Evolutionary conservation across 306 rosid species (phyloP), one percentile per base, ranked within the genome.

Genomic region (Prunus salicina): DNA sequence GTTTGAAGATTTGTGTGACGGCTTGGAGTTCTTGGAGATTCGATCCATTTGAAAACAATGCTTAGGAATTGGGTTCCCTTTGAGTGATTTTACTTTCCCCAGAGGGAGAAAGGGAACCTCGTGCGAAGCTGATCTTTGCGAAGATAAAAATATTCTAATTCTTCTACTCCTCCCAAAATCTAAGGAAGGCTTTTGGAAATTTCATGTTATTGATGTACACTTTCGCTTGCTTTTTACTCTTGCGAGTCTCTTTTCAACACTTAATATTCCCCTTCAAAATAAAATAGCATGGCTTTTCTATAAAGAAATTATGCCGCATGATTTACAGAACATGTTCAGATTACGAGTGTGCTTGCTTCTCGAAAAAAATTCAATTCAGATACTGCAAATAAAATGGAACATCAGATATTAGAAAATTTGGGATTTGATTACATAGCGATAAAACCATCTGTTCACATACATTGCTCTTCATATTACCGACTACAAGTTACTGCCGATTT

Each of bases 61-160:
- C 30, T 81, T 2, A 57, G 81, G 90, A 87, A 82, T 77, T 82
- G 62, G 88, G 88, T 82, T 81, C 82, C 38, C 66, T 30, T 71
- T 19, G 41, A 12, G 77, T 53, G 71, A 55, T 46, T 47, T 43
- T 61, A 79, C 67, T 30, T 79, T 51, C 28, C 81, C 68, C 14
- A 76, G 57, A 78, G 79, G 66, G 50, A 79, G 13, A 71, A 66
- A 3, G 50, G 41, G 25, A 76, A 70, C 24, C 75, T 47, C 25
- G 80, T 66, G 81, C 71, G 79, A 76, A 63, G 69, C 64, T 73
- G 78, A 85, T 86, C 81, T 80, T 73, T 55, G 69, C 76, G 49
- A 74, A 79, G 85, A 84, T 82, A 76, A 77, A 30, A 25, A 25
- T 83, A 82, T 88, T 88, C 86, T 84, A 62, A 67, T 78, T 86